Percentiles rank a stretch among this genome's conserved stretches.
Evolutionary conservation across 768 basidiomycete species (phyloP).

Genomic region (Auricularia sp.): DNA sequence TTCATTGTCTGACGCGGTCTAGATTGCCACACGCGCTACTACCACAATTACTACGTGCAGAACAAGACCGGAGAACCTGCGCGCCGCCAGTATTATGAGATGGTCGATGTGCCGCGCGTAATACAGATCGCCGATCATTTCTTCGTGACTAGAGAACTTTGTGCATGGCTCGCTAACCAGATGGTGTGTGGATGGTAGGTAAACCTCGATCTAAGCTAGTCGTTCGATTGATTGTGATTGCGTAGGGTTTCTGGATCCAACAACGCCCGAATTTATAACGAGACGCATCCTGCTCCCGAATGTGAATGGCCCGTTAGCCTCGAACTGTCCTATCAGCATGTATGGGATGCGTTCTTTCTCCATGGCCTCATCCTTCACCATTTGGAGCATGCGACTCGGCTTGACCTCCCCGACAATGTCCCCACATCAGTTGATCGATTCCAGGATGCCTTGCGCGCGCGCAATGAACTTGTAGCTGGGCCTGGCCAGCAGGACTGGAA

Average conservation of each 20-base stretch:
- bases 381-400: not conserved
- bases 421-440: slow-evolving; percentile 13
- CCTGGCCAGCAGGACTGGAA: slow-evolving; percentile 21
- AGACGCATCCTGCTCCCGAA: slow-evolving; percentile 2
- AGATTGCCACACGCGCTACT: slow-evolving; percentile 19
- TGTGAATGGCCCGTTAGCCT: slow-evolving; percentile 6
- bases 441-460: slow-evolving; percentile 12
- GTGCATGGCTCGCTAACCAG: slow-evolving; percentile 8
- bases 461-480: slow-evolving; percentile 17
- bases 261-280: slow-evolving; percentile 22
- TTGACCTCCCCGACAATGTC: slow-evolving; percentile 15
- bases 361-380: slow-evolving; percentile 15
- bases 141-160: not conserved
- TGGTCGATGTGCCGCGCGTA: not conserved
- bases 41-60: slow-evolving; percentile 20
- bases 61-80: slow-evolving; percentile 4
- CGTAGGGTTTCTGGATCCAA: slow-evolving; percentile 20
- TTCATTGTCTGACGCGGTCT: not conserved
- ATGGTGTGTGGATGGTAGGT: slow-evolving; percentile 11
- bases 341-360: slow-evolving; percentile 19
- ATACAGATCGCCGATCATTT: not conserved
- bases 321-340: slow-evolving; percentile 13
- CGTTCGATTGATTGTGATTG: not conserved
- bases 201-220: not conserved
- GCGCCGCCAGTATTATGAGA: slow-evolving; percentile 13